Percentiles rank a stretch among this genome's conserved stretches.
Evolutionary conservation across 805 yeast genomes (phyloP).

Genomic region (Candida easanensis): DNA sequence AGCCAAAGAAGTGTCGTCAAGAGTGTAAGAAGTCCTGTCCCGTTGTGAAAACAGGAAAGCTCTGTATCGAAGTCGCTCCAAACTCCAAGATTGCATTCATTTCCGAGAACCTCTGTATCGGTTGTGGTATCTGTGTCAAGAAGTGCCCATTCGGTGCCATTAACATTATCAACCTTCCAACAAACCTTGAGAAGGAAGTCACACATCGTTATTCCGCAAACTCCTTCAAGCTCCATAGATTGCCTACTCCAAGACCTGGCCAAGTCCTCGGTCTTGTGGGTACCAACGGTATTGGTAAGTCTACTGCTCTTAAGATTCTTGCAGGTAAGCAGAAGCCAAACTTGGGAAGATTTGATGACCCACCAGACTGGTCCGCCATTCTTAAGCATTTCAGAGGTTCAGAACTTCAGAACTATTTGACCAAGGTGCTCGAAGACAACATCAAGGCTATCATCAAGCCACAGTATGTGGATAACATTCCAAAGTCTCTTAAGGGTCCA

Average conservation of each 20-base stretch:
- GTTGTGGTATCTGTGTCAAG: slow-evolving; percentile 99
- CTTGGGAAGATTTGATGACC: slow-evolving; percentile 89
- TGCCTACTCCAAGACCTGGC: slow-evolving; percentile 98
- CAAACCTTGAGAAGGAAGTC: slow-evolving; percentile 87
- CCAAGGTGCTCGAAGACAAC: slow-evolving; percentile 89
- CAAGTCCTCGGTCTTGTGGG: slow-evolving; percentile 98
- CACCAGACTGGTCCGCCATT: slow-evolving; percentile 97
- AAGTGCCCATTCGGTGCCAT: slow-evolving; percentile 98
- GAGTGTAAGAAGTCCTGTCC: slow-evolving; percentile 98
- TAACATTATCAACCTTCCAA: slow-evolving; percentile 92
- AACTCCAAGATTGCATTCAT: slow-evolving; percentile 90
- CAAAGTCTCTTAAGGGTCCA: slow-evolving; percentile 85
- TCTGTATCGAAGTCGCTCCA: slow-evolving; percentile 95
- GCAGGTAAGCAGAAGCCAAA: slow-evolving; percentile 98
- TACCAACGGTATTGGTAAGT: slow-evolving; percentile 98
- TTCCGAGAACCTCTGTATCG: slow-evolving; percentile 91
- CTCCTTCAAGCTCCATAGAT: slow-evolving; percentile 93
- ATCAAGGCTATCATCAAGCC: slow-evolving; percentile 98
- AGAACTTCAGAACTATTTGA: slow-evolving; percentile 93
- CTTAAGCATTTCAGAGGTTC: slow-evolving; percentile 92
- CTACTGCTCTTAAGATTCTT: slow-evolving; percentile 93
- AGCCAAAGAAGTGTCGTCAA: slow-evolving; percentile 97
- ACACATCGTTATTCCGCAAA: slow-evolving; percentile 98
- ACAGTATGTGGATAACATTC: slow-evolving; percentile 96
- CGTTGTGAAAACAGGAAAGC: slow-evolving; percentile 94